phyloP scores from a whole-genome alignment of 176 grass and related monocot genomes.

The Avena eriantha region DNA sequence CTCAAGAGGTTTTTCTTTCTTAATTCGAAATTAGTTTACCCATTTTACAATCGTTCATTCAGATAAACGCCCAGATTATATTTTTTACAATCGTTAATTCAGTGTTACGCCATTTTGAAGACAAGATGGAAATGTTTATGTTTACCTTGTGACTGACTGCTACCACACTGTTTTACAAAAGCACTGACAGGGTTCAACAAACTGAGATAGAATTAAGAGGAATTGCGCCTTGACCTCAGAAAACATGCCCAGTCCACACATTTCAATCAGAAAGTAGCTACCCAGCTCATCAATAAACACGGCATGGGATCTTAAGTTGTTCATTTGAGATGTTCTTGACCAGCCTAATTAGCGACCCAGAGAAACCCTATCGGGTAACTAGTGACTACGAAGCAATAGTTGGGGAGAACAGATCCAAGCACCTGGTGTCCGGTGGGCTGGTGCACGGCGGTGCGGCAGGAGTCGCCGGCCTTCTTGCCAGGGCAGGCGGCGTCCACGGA shows the following conservation, averaged over 20 bases:
- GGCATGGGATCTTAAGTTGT: neutral
- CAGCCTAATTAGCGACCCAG: neutral
- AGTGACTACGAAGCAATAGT: neutral
- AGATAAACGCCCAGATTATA: too few species aligned
- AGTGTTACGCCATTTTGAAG: neutral
- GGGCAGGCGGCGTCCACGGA: conserved; percentile 86
- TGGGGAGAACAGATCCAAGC: neutral
- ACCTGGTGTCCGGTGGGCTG: conserved; percentile 71
- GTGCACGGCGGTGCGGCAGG: conserved; percentile 85
- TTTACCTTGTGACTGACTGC: too few species aligned
- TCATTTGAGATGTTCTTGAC: neutral
- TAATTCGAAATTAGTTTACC: too few species aligned
- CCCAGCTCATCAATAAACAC: too few species aligned
- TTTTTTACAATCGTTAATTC: neutral
- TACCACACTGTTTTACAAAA: neutral
- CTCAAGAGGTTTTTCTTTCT: too few species aligned
- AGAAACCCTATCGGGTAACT: neutral
- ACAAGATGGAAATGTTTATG: neutral
- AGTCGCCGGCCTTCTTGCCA: conserved; percentile 83
- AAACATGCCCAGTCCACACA: neutral
- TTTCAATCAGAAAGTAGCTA: conserved; percentile 3
- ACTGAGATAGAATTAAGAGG: neutral
- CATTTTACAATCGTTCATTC: too few species aligned
- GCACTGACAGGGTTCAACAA: neutral
- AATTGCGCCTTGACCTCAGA: neutral